phyloP scores from a whole-genome alignment of 75 land plant genomes.

The Adiantum capillusveneris region DNA sequence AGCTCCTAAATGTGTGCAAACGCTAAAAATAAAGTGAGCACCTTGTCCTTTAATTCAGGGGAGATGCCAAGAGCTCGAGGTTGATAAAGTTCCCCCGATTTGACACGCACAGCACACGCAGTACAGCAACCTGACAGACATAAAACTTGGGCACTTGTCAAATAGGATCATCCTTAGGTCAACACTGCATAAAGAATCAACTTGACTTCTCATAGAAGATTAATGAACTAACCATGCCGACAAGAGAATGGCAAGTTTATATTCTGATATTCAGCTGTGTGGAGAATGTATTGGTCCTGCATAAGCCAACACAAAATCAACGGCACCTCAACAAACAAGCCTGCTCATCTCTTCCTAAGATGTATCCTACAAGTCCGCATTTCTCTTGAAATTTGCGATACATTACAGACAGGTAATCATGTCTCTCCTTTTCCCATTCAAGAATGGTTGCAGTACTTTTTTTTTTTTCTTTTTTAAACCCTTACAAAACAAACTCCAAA shows the following conservation, averaged over 20 bases:
- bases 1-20: too few relatives aligned
- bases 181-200: neutral
- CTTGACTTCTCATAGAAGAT: neutral
- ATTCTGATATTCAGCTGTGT: slow-evolving; percentile 80
- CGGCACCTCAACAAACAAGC: too few relatives aligned
- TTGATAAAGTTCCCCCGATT: slow-evolving; percentile 84
- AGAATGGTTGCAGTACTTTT: too few relatives aligned
- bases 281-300: slow-evolving; percentile 96
- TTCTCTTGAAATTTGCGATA: too few relatives aligned
- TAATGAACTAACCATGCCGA: slow-evolving; percentile 66
- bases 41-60: slow-evolving; percentile 81
- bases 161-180: neutral
- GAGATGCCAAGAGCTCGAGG: slow-evolving; percentile 98
- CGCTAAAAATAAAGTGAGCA: too few relatives aligned
- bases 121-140: slow-evolving; percentile 88
- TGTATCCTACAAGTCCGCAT: too few relatives aligned
- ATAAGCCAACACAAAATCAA: too few relatives aligned
- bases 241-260: slow-evolving; percentile 94
- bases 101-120: slow-evolving; percentile 96
- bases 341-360: too few relatives aligned
- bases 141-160: neutral
- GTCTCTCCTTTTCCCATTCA: too few relatives aligned
- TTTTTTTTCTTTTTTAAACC: too few relatives aligned
- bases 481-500: too few relatives aligned
- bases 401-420: too few relatives aligned